phyloP scores from a whole-genome alignment of 1,139 yeast species.

The Groenewaldozyma sp. region DNA sequence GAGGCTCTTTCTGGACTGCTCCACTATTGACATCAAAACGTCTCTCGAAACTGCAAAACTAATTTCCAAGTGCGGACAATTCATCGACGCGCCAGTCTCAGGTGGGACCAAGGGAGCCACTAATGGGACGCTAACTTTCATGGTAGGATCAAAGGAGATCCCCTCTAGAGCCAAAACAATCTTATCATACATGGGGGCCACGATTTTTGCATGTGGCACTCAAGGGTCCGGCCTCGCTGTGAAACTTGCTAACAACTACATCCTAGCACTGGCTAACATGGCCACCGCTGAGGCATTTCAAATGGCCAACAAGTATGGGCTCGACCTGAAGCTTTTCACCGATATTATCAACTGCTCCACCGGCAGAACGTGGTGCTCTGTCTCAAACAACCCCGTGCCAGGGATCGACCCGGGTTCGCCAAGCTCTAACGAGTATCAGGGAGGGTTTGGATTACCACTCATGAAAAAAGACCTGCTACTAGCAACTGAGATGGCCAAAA shows the following conservation, averaged over 20 bases:
- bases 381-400: constrained; percentile 51
- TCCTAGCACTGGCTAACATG: constrained; percentile 48
- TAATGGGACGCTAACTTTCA: constrained; percentile 47
- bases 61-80: constrained; percentile 24
- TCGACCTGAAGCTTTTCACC: constrained; percentile 42
- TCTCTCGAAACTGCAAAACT: constrained; percentile 31
- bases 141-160: constrained; percentile 36
- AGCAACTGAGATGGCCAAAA: constrained; percentile 41
- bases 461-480: constrained; percentile 50
- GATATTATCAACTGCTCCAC: constrained; percentile 49
- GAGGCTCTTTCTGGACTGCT: constrained; percentile 38
- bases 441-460: constrained; percentile 48
- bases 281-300: constrained; percentile 56
- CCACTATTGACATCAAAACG: constrained; percentile 48
- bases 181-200: constrained; percentile 43
- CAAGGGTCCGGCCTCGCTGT: constrained; percentile 55
- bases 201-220: constrained; percentile 46
- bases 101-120: constrained; percentile 56
- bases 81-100: constrained; percentile 52
- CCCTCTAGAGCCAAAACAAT: constrained; percentile 18
- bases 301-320: constrained; percentile 46
- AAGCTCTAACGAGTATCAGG: constrained; percentile 40
- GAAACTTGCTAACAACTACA: constrained; percentile 49
- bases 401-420: constrained; percentile 43
- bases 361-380: constrained; percentile 54